Conservation (phyloP, 2,329 filamentous ascomycete species). For the Colletotrichum magnum region DNA sequence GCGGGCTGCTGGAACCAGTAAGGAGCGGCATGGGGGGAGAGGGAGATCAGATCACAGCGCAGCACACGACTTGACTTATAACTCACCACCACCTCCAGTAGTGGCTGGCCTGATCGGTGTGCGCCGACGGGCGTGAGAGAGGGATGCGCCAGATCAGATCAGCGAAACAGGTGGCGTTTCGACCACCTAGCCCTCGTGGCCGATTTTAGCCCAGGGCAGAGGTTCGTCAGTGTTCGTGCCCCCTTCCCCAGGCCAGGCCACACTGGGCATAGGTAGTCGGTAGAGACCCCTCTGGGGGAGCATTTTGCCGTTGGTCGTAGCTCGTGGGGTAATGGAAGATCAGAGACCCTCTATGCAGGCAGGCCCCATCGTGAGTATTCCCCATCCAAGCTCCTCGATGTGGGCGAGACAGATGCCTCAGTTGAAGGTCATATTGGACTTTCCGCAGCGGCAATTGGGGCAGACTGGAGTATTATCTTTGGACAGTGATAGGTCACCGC, state of each 20-base stretch:
- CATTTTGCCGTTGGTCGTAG: background rate
- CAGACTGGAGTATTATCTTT: background rate
- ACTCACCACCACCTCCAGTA: background rate
- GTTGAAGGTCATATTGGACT: background rate
- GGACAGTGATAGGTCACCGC: slow-evolving; percentile 4
- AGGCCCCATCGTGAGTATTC: slow-evolving; percentile 13
- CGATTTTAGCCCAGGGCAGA: background rate
- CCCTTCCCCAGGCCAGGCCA: background rate
- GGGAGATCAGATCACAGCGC: slow-evolving; percentile 21
- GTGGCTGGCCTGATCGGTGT: slow-evolving; percentile 20
- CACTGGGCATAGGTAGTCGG: background rate
- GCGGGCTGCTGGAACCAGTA: slow-evolving; percentile 7
- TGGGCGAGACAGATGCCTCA: background rate
- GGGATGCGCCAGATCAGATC: slow-evolving; percentile 20
- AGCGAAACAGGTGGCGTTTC: slow-evolving; percentile 18
- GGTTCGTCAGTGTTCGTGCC: background rate
- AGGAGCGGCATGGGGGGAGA: background rate
- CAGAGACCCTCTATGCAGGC: slow-evolving; percentile 10
- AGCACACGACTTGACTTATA: background rate
- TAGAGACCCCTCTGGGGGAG: background rate
- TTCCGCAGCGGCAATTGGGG: slow-evolving; percentile 13
- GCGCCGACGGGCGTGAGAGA: slow-evolving; percentile 11
- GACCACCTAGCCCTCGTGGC: background rate
- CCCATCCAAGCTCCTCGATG: slow-evolving; percentile 3
- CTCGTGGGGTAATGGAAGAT: background rate